These are phyloP conservation scores for Flaveria floridana DNA, from an alignment of 140 eudicot species.

Conservation along the genomic window DNA sequence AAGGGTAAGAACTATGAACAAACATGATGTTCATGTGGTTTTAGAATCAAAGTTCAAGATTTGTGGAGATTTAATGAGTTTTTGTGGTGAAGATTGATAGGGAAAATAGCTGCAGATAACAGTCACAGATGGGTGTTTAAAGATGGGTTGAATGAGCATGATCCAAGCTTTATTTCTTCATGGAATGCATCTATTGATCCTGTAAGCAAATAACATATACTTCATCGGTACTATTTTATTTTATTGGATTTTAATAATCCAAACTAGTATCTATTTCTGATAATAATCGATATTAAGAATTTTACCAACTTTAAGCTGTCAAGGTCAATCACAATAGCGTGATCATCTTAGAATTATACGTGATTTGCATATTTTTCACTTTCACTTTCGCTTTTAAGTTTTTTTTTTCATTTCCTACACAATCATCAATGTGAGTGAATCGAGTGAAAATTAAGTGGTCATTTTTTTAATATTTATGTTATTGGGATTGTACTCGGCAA, in stretches of 20 bases:
- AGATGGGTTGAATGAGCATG: constrained; percentile 58
- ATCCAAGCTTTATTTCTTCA: constrained; percentile 59
- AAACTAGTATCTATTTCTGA: too few species aligned
- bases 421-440: too few species aligned
- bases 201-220: constrained; percentile 40
- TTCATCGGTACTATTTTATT: background rate
- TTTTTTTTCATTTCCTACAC: too few species aligned
- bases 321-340: too few species aligned
- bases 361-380: too few species aligned
- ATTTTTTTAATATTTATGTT: too few species aligned
- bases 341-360: too few species aligned
- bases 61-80: background rate
- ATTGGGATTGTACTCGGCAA: too few species aligned
- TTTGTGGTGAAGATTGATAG: constrained; percentile 63
- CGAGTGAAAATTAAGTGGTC: too few species aligned
- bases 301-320: too few species aligned
- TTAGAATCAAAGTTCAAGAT: background rate
- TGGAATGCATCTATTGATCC: constrained; percentile 78
- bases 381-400: too few species aligned
- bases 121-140: constrained; percentile 83
- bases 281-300: too few species aligned
- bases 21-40: constrained; percentile 5
- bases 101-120: constrained; percentile 85
- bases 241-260: background rate
- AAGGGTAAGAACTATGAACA: constrained; percentile 51